These are phyloP conservation scores for Schrenkiella parvula DNA, from an alignment of 345 rosid genomes.

Conservation along the genomic window DNA sequence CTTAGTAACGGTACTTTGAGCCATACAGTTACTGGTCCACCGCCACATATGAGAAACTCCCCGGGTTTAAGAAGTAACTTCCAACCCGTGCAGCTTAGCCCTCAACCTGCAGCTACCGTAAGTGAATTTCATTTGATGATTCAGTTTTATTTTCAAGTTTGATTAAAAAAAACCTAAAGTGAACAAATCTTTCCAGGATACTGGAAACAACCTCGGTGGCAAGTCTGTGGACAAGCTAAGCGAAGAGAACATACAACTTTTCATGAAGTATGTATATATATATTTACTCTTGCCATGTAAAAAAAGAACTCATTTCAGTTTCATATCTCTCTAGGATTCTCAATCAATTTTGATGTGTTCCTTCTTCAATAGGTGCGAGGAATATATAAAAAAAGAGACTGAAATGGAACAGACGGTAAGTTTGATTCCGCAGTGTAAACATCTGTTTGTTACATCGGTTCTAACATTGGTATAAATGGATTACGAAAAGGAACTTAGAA, in stretches of 20 bases:
- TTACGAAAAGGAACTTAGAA: slow-evolving; percentile 48
- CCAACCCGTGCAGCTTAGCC: slow-evolving; percentile 9
- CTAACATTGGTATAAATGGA: not conserved
- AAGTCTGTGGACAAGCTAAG: slow-evolving; percentile 48
- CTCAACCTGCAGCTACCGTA: slow-evolving; percentile 1
- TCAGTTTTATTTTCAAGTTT: not conserved
- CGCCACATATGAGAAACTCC: slow-evolving; percentile 20
- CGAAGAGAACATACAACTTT: slow-evolving; percentile 67
- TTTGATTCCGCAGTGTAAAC: not conserved
- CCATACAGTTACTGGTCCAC: not conserved
- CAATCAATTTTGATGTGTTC: not conserved
- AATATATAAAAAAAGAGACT: slow-evolving; percentile 42
- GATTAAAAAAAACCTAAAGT: not conserved
- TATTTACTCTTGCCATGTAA: not conserved
- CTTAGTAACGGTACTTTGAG: not conserved
- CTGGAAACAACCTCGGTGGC: slow-evolving; percentile 2
- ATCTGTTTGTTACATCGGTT: not conserved
- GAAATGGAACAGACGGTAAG: slow-evolving; percentile 56
- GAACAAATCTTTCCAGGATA: not conserved
- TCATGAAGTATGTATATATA: slow-evolving; percentile 46
- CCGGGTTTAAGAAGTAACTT: not conserved
- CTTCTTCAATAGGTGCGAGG: slow-evolving; percentile 57
- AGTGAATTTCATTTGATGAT: slow-evolving; percentile 8
- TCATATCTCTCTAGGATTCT: not conserved
- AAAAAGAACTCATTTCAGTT: not conserved